phyloP scores from a whole-genome alignment of 2,329 filamentous ascomycete genomes.

The Ascochyta viciae-villosae region DNA sequence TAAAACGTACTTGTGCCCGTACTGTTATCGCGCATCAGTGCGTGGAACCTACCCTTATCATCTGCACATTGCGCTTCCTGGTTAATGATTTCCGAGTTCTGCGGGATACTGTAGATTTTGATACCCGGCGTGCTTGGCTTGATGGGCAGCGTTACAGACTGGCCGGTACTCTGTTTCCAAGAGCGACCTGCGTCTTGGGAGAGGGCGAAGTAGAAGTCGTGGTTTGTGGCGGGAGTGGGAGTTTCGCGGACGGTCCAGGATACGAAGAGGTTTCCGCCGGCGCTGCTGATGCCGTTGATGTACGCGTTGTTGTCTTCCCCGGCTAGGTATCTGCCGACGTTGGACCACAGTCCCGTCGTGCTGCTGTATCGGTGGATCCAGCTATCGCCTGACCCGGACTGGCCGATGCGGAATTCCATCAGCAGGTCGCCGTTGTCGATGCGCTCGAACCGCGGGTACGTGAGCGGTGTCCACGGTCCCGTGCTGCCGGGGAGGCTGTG shows the following conservation, averaged over 20 bases:
- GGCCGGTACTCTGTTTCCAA: constrained; percentile 53
- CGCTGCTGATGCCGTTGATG: constrained; percentile 57
- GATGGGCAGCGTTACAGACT: constrained; percentile 52
- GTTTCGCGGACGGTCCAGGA: constrained; percentile 62
- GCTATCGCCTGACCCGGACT: constrained; percentile 59
- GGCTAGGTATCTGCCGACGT: constrained; percentile 53
- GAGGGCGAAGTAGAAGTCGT: constrained; percentile 59
- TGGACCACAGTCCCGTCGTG: constrained; percentile 46
- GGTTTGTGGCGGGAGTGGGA: constrained; percentile 57
- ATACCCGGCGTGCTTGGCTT: constrained; percentile 52
- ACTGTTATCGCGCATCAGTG: constrained; percentile 56
- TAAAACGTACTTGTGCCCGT: constrained; percentile 40
- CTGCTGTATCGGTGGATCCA: constrained; percentile 57
- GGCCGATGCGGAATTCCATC: constrained; percentile 60
- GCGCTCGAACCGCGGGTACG: constrained; percentile 59
- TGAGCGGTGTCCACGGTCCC: constrained; percentile 50
- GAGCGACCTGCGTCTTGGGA: constrained; percentile 54
- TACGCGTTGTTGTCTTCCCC: constrained; percentile 60
- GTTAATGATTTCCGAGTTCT: constrained; percentile 57
- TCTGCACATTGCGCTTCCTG: constrained; percentile 60
- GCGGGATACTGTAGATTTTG: constrained; percentile 55
- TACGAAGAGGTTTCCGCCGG: constrained; percentile 48
- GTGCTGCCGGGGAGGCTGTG: constrained; percentile 41
- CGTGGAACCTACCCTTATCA: constrained; percentile 55
- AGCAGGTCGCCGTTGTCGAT: constrained; percentile 51